Percentiles rank a stretch among this genome's conserved stretches.
Conservation (phyloP, 805 yeast genomes). For the Barnettozyma sp. region DNA sequence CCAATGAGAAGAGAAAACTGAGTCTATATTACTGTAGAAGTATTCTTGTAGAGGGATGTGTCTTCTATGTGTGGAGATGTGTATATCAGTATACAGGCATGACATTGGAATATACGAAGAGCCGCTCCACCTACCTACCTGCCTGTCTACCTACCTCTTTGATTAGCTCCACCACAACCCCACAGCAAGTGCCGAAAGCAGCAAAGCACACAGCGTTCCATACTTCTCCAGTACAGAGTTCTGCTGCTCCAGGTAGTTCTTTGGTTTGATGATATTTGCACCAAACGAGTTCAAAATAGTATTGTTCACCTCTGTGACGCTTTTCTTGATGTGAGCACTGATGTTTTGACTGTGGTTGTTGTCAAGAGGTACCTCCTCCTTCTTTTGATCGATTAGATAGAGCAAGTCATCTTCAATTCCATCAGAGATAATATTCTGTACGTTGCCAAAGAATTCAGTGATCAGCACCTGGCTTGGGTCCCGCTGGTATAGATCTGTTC, state of each 20-base stretch:
- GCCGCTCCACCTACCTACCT: too few relatives aligned
- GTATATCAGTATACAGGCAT: too few relatives aligned
- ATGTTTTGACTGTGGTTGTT: too few relatives aligned
- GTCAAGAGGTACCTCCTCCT: slow-evolving; percentile 3
- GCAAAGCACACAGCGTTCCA: too few relatives aligned
- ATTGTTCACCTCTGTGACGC: slow-evolving; percentile 11
- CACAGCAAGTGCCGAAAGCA: too few relatives aligned
- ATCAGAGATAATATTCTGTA: slow-evolving; percentile 71
- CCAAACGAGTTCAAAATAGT: slow-evolving; percentile 16
- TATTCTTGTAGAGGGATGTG: too few relatives aligned
- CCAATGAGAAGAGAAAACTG: too few relatives aligned
- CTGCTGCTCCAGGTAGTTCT: slow-evolving; percentile 1
- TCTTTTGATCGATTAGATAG: slow-evolving; percentile 17
- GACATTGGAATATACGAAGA: too few relatives aligned
- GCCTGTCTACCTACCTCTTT: too few relatives aligned
- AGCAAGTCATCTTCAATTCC: slow-evolving; percentile 42
- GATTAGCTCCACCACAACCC: too few relatives aligned
- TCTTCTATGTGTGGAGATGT: too few relatives aligned
- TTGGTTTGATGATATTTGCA: slow-evolving; percentile 13
- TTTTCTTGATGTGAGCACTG: background rate
- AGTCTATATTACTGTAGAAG: too few relatives aligned
- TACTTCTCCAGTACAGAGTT: slow-evolving; percentile 2
- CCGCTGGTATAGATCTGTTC: slow-evolving; percentile 70
- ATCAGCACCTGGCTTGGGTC: slow-evolving; percentile 61
- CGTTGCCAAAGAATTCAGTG: slow-evolving; percentile 93